Percentiles rank a stretch among this genome's conserved stretches.
Evolutionary conservation across 78 protist species (phyloP).

Genomic region (Capsaspora owczarzaki): DNA sequence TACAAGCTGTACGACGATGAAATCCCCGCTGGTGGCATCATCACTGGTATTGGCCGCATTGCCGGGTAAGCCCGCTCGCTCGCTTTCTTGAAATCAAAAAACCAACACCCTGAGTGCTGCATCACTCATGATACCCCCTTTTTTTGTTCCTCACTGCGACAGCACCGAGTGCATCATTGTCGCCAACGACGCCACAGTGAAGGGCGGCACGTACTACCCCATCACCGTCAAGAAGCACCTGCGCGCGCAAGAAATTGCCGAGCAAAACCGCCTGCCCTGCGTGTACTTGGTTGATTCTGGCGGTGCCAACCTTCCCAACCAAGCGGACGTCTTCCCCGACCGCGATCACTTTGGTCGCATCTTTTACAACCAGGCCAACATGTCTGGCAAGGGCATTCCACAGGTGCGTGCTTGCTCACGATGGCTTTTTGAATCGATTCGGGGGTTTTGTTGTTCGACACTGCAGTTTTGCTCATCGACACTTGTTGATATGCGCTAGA

Average conservation of each 20-base stretch:
- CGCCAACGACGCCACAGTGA: slow-evolving; percentile 96
- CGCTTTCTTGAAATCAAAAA: neutral
- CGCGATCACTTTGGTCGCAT: slow-evolving; percentile 92
- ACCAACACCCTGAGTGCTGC: neutral
- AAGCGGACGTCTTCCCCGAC: slow-evolving; percentile 92
- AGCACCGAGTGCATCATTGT: slow-evolving; percentile 77
- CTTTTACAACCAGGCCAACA: slow-evolving; percentile 90
- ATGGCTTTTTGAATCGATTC: neutral
- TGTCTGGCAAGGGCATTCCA: slow-evolving; percentile 79
- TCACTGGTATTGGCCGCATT: slow-evolving; percentile 87
- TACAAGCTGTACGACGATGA: slow-evolving; percentile 64
- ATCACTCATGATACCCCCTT: no score
- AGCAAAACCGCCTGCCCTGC: slow-evolving; percentile 85
- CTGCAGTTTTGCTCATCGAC: no score
- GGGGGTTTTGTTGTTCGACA: no score
- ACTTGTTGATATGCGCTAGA: neutral
- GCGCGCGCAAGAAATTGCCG: slow-evolving; percentile 85
- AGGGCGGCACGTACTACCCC: slow-evolving; percentile 96
- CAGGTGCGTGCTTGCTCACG: slow-evolving; percentile 33
- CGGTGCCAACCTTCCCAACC: slow-evolving; percentile 86
- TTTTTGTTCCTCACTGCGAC: neutral
- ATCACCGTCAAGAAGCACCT: slow-evolving; percentile 87
- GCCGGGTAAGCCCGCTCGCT: slow-evolving; percentile 34
- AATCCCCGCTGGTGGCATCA: slow-evolving; percentile 81
- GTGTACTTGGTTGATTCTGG: slow-evolving; percentile 86